Conservation (phyloP, 1,284 basidiomycete species). For the Coriolopsis trogii region DNA sequence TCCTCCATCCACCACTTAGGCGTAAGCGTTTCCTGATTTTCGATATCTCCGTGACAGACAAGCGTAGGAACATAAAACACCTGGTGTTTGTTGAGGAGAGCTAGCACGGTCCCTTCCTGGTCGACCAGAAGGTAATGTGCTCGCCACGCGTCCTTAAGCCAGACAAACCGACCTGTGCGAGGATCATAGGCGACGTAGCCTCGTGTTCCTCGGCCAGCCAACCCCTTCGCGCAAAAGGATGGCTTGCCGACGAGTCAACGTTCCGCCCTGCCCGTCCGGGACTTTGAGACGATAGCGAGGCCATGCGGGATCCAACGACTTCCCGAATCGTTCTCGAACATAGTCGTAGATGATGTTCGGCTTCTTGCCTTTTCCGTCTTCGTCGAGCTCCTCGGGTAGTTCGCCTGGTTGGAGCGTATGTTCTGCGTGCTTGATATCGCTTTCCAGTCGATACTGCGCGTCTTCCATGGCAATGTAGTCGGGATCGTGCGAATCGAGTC, state of each 20-base stretch:
- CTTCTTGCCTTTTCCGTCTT: neutral
- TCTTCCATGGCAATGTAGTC: constrained; percentile 4
- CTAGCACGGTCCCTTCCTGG: constrained; percentile 8
- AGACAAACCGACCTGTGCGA: constrained; percentile 2
- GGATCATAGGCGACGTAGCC: constrained; percentile 11
- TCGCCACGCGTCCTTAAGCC: constrained; percentile 18
- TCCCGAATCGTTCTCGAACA: constrained; percentile 1
- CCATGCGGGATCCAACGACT: neutral
- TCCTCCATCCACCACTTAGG: neutral
- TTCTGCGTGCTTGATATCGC: neutral
- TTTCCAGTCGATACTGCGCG: neutral
- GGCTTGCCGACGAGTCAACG: constrained; percentile 12
- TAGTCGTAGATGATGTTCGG: neutral
- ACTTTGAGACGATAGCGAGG: constrained; percentile 3
- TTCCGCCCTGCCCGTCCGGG: neutral
- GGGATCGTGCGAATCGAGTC: neutral
- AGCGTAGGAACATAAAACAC: constrained; percentile 5
- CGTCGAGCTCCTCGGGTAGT: neutral
- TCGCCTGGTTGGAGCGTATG: neutral
- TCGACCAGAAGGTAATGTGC: neutral
- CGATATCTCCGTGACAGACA: constrained; percentile 16
- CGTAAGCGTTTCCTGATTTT: constrained; percentile 4
- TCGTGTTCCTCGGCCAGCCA: constrained; percentile 10
- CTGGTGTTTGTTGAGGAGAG: neutral
- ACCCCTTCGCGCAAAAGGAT: neutral